A percentile compares a stretch with the other conserved stretches of the same genome.
Evolutionary conservation across 1,284 basidiomycete species (phyloP).

Genomic region (Trichosporon sp.): DNA sequence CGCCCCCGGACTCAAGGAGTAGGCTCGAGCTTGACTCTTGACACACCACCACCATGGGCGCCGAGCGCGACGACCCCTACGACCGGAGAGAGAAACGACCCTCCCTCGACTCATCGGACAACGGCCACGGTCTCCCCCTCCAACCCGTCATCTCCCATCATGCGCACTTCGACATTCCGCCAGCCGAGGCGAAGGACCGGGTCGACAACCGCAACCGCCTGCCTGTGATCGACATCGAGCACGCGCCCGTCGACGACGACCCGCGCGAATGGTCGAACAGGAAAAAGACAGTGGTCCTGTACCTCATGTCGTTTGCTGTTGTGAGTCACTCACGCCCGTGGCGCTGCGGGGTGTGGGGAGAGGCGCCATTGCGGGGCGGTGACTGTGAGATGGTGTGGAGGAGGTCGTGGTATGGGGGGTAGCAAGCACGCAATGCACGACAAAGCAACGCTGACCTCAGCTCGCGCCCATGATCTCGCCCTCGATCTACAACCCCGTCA

Average conservation of each 20-base stretch:
- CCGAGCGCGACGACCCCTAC: not conserved
- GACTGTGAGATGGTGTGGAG: too few relatives aligned
- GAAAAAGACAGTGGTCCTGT: constrained; percentile 62
- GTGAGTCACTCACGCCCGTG: constrained; percentile 35
- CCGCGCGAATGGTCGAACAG: constrained; percentile 70
- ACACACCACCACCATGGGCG: constrained; percentile 3
- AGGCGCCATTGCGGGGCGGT: too few relatives aligned
- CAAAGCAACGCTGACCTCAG: constrained; percentile 53
- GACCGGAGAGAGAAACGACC: not conserved
- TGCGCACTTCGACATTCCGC: constrained; percentile 34
- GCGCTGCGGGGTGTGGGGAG: not conserved
- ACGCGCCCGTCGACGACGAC: constrained; percentile 71
- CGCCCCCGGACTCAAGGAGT: not conserved
- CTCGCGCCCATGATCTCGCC: constrained; percentile 69
- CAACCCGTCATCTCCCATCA: constrained; percentile 26
- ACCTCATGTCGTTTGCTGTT: constrained; percentile 45
- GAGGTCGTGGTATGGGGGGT: not conserved
- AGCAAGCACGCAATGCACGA: too few relatives aligned
- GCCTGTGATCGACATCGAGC: constrained; percentile 64
- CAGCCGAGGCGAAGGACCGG: constrained; percentile 26
- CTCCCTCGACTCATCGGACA: not conserved
- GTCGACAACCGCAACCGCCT: constrained; percentile 17
- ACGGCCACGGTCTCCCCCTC: not conserved
- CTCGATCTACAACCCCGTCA: constrained; percentile 55
- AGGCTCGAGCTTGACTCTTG: not conserved